Percentiles rank a stretch among this genome's conserved stretches.
Evolutionary conservation across 768 basidiomycete genomes (phyloP).

Genomic region (Boletales sp.): DNA sequence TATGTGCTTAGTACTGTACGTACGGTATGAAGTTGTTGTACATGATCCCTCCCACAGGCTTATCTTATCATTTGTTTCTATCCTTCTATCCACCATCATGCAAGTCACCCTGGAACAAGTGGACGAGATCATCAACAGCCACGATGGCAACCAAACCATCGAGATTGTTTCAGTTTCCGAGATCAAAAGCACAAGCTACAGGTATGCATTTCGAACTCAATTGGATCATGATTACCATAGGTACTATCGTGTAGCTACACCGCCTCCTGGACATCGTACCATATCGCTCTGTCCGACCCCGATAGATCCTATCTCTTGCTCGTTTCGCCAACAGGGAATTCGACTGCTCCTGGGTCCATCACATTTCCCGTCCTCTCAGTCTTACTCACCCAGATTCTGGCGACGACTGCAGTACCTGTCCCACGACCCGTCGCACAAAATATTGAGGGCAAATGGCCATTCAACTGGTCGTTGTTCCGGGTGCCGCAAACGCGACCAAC

Average conservation of each 20-base stretch:
- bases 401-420: constrained; percentile 48
- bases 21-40: too few relatives aligned
- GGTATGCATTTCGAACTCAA: constrained; percentile 18
- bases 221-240: background rate
- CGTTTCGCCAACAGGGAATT: constrained; percentile 6
- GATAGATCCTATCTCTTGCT: constrained; percentile 29
- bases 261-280: constrained; percentile 23
- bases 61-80: too few relatives aligned
- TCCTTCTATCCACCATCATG: background rate
- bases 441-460: constrained; percentile 23
- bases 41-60: too few relatives aligned
- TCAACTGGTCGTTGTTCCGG: constrained; percentile 30
- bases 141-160: constrained; percentile 13
- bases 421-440: constrained; percentile 46
- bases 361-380: constrained; percentile 33
- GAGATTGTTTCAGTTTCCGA: constrained; percentile 18
- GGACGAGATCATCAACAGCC: constrained; percentile 27
- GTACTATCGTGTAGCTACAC: constrained; percentile 22
- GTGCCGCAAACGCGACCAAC: constrained; percentile 28
- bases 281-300: constrained; percentile 22
- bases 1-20: too few relatives aligned
- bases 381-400: constrained; percentile 41
- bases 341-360: constrained; percentile 16
- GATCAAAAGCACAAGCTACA: constrained; percentile 26
- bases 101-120: constrained; percentile 27